Conservation (phyloP, 352 stramenopile genomes). For the Phytophthora hibernalis region DNA sequence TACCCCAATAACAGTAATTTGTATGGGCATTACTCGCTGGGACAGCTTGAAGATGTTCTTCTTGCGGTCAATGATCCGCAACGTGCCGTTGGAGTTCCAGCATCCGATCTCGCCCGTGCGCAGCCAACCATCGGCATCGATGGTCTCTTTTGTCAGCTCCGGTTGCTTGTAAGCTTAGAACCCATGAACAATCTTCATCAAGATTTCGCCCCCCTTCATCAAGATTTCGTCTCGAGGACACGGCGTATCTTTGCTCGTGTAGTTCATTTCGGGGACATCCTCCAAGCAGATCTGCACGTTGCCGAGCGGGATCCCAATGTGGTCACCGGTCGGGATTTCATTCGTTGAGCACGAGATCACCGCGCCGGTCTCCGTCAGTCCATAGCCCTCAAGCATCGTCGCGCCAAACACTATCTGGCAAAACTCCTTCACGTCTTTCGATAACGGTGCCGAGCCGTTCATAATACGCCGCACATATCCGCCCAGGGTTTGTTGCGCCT, state of each 20-base stretch:
- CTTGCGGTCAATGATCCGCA: constrained; percentile 92
- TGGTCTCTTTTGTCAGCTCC: constrained; percentile 89
- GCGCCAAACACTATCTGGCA: constrained; percentile 93
- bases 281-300: constrained; percentile 92
- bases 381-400: constrained; percentile 94
- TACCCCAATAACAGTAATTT: too few relatives aligned
- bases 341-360: constrained; percentile 48
- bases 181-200: constrained; percentile 90
- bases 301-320: constrained; percentile 91
- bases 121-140: constrained; percentile 95
- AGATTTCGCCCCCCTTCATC: constrained; percentile 80
- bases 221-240: constrained; percentile 87
- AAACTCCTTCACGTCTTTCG: constrained; percentile 94
- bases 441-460: constrained; percentile 93
- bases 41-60: constrained; percentile 96
- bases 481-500: constrained; percentile 93
- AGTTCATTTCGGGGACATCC: constrained; percentile 97
- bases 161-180: constrained; percentile 97
- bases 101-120: constrained; percentile 45
- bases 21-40: too few relatives aligned
- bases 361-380: constrained; percentile 90
- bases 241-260: constrained; percentile 68
- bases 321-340: constrained; percentile 62
- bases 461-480: constrained; percentile 92
- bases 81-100: constrained; percentile 92